Evolutionary conservation across 805 yeast species (phyloP).

Genomic region (Metschnikowia gelsemii): DNA sequence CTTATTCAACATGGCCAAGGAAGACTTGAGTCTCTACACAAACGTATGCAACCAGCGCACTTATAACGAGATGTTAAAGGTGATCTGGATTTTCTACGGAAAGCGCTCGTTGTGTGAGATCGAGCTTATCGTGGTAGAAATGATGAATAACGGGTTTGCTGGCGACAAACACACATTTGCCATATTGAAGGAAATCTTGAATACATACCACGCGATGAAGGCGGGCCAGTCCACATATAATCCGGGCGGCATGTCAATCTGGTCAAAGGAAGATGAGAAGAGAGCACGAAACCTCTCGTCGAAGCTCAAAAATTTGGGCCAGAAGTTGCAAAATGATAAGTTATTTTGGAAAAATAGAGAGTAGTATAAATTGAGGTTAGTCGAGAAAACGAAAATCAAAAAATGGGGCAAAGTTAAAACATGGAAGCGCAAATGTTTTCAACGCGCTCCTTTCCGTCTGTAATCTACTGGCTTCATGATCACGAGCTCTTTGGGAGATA

Average conservation of each 20-base stretch:
- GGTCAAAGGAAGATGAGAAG: constrained; percentile 39
- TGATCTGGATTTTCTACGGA: constrained; percentile 40
- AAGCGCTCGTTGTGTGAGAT: constrained; percentile 35
- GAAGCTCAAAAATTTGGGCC: constrained; percentile 17
- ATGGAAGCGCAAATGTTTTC: no score
- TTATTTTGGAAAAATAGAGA: no score
- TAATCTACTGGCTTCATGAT: no score
- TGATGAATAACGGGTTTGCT: constrained; percentile 41
- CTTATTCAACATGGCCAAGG: constrained; percentile 36
- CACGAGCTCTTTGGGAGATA: no score
- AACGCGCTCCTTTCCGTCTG: no score
- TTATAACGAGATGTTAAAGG: constrained; percentile 38
- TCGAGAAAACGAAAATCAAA: no score
- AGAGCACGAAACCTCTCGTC: constrained; percentile 28
- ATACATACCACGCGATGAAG: constrained; percentile 35
- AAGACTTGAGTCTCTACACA: constrained; percentile 33
- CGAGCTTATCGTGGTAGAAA: constrained; percentile 36
- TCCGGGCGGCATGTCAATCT: constrained; percentile 29
- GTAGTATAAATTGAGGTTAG: no score
- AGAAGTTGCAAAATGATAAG: constrained; percentile 6
- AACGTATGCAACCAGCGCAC: constrained; percentile 41
- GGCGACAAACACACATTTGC: constrained; percentile 39
- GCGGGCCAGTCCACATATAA: constrained; percentile 29
- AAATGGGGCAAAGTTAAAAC: no score
- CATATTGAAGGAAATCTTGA: constrained; percentile 34